phyloP scores from a whole-genome alignment of 1,284 basidiomycete genomes.

The Fomitopsis palustris region DNA sequence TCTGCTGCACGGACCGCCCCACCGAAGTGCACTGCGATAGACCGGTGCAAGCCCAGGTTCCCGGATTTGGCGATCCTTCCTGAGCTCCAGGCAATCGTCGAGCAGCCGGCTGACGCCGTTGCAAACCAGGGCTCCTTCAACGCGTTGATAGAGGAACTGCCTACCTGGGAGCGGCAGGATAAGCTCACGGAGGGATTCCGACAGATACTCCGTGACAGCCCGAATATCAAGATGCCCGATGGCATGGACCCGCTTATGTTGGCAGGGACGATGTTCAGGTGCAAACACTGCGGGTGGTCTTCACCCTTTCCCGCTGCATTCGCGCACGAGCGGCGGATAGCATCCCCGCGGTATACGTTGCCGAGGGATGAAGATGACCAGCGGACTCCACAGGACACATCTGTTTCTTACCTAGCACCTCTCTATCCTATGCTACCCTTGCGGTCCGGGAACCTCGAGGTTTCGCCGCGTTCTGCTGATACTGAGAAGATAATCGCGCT shows the following conservation, averaged over 20 bases:
- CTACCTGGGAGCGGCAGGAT: background rate
- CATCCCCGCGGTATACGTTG: too few relatives aligned
- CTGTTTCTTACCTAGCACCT: background rate
- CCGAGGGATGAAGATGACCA: too few relatives aligned
- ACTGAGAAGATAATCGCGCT: background rate
- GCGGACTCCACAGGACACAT: too few relatives aligned
- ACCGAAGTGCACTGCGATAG: background rate
- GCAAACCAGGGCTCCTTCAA: background rate
- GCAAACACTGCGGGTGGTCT: too few relatives aligned
- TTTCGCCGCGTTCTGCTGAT: background rate
- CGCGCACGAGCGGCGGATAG: too few relatives aligned
- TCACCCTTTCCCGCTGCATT: too few relatives aligned
- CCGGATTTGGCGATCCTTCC: conserved; percentile 3
- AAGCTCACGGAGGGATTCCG: background rate
- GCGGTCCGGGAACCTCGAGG: background rate
- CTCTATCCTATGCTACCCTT: background rate
- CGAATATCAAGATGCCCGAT: too few relatives aligned
- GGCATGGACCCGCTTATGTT: too few relatives aligned
- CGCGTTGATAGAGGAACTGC: background rate
- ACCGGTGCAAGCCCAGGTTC: background rate
- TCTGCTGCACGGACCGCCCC: background rate
- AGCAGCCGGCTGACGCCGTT: background rate
- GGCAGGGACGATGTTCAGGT: too few relatives aligned
- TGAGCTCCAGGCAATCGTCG: background rate
- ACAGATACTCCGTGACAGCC: too few relatives aligned